phyloP scores from a whole-genome alignment of 2,329 filamentous ascomycete species.

The Lachnellula suecica region DNA sequence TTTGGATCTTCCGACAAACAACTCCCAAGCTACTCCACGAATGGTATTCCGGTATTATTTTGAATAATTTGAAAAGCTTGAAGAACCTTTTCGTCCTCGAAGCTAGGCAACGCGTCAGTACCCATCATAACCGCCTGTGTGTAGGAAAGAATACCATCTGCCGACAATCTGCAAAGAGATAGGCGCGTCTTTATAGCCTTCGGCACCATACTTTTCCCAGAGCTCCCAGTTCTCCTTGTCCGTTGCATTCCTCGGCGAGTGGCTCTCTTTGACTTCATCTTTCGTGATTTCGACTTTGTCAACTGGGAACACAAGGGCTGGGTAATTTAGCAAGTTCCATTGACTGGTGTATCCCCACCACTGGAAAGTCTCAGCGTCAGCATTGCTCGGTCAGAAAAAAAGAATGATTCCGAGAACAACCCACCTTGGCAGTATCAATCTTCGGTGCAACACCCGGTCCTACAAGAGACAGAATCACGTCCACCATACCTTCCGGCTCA shows the following conservation, averaged over 20 bases:
- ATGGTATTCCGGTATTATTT: constrained; percentile 33
- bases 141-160: constrained; percentile 22
- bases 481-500: constrained; percentile 39
- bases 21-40: constrained; percentile 19
- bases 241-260: constrained; percentile 32
- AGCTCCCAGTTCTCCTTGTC: constrained; percentile 33
- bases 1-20: background rate
- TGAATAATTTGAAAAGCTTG: constrained; percentile 34
- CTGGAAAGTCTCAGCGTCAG: too few species aligned
- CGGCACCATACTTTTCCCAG: constrained; percentile 36
- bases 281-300: constrained; percentile 33
- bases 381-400: too few species aligned
- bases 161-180: constrained; percentile 41
- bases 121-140: constrained; percentile 9
- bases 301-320: constrained; percentile 60
- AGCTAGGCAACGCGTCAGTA: constrained; percentile 25
- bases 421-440: constrained; percentile 44
- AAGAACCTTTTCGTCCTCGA: constrained; percentile 39
- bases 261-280: constrained; percentile 26
- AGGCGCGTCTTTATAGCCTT: constrained; percentile 40
- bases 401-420: too few species aligned
- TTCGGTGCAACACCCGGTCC: constrained; percentile 54
- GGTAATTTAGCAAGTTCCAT: constrained; percentile 71
- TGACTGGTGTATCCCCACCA: constrained; percentile 66
- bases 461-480: constrained; percentile 62